Evolutionary conservation across 352 stramenopile species (phyloP), one percentile per base, ranked within the genome.

Genomic region (Phytopythium chamaehyphon): DNA sequence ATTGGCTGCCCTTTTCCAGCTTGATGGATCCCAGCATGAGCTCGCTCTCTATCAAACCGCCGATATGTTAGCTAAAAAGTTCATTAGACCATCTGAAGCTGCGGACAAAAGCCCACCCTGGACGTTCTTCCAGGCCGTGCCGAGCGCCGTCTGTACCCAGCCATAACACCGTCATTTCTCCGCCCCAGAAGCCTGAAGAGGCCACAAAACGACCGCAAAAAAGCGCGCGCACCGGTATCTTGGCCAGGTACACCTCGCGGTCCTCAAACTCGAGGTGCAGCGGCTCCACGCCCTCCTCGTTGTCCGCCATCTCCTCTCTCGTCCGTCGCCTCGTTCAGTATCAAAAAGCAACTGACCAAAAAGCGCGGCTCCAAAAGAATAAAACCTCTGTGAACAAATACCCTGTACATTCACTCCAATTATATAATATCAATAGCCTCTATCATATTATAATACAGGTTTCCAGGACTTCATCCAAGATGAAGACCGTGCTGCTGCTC

Each of bases 201-300:
- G 6, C 4, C 38, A 7, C 2, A 22, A 16, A 59, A 26, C 18
- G 18, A 5, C 15, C 43, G 21, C 15, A 59, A 4, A 44, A 36
- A 57, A 36, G n/a, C 4, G 11, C 1, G 60, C 66, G 46, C 58
- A 94, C 83, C 62, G 83, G 83, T 36, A 94, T 84, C 65, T 94
- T 94, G 42, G 82, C 83, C 47, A 94, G 71, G 56, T 92, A 94
- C 52, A 94, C 76, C 68, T 94, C 81, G 44, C 83, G 81, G 64
- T 90, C 80, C 69, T 94, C 81, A 26, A 91, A 76, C 56, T 94
- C 83, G 39, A 94, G 66, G 62, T 92, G 83, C 64, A 94, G 64
- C 43, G 83, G 83, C 81, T 97, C 88, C 40, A 96, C 81, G n/a
- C 96, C 73, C 47, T 96, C 74, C 39, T 93, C 82, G 48, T 96